A percentile compares a stretch with the other conserved stretches of the same genome.
These are phyloP conservation scores for Fusarium camptoceras DNA, from an alignment of 2,329 filamentous ascomycete genomes.

Conservation along the genomic window DNA sequence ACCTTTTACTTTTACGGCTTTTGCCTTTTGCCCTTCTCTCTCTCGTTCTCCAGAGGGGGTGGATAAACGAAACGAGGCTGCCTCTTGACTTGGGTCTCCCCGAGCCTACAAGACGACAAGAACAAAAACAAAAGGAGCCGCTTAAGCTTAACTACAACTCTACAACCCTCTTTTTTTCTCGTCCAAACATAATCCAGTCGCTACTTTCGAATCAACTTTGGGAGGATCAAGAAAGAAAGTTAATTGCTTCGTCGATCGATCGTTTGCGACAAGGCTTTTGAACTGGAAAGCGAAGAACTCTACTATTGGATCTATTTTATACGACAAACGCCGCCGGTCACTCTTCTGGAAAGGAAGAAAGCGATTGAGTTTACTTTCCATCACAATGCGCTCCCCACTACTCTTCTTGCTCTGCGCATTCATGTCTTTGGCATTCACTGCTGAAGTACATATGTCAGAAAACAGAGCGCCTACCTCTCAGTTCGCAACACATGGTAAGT, in stretches of 20 bases:
- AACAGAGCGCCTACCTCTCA: conserved; percentile 40
- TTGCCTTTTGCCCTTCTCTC: conserved; percentile 2
- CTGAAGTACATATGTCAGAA: conserved; percentile 28
- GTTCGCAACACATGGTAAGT: conserved; percentile 40
- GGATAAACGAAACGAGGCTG: conserved; percentile 19
- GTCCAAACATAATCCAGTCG: conserved; percentile 11
- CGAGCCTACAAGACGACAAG: conserved; percentile 3
- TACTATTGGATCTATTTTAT: conserved; percentile 17
- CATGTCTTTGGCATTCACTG: conserved; percentile 18
- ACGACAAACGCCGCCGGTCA: conserved; percentile 1
- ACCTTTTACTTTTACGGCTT: conserved; percentile 18
- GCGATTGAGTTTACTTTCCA: neutral
- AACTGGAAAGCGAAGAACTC: conserved; percentile 1
- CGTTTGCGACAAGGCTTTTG: conserved; percentile 13
- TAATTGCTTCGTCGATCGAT: conserved; percentile 18
- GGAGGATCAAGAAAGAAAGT: conserved; percentile 6
- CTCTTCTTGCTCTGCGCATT: conserved; percentile 35
- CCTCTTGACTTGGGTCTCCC: neutral
- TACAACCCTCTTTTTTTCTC: conserved; percentile 18
- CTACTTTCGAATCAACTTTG: conserved; percentile 19
- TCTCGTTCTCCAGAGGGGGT: conserved; percentile 5
- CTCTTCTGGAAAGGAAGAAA: neutral
- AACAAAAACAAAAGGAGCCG: conserved; percentile 1
- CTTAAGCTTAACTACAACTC: conserved; percentile 19
- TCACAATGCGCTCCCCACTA: conserved; percentile 36